phyloP scores from a whole-genome alignment of 78 protist species.

The Planoprotostelium fungivorum region DNA sequence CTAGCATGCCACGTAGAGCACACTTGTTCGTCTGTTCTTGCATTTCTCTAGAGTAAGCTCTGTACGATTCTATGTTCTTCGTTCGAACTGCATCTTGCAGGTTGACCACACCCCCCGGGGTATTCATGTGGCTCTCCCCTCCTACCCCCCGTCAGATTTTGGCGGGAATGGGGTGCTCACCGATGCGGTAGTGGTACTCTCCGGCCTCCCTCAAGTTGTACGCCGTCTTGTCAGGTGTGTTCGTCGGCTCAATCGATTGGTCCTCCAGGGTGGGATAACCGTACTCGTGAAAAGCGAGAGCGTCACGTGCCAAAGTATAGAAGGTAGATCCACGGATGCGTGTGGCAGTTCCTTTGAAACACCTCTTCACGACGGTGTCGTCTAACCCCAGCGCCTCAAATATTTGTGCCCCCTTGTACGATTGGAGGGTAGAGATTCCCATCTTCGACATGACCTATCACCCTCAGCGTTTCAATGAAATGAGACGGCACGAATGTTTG shows the following conservation, averaged over 20 bases:
- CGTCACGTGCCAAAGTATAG: constrained; percentile 40
- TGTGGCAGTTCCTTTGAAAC: constrained; percentile 70
- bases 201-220: neutral
- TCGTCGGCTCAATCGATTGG: constrained; percentile 3
- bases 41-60: neutral
- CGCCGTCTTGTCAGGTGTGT: neutral
- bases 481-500: neutral
- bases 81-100: constrained; percentile 49
- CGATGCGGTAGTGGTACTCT: neutral
- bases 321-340: constrained; percentile 70
- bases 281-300: constrained; percentile 21
- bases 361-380: constrained; percentile 44
- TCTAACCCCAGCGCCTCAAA: constrained; percentile 89
- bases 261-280: constrained; percentile 1
- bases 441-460: constrained; percentile 73
- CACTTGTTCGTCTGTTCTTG: constrained; percentile 11
- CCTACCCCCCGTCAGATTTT: constrained; percentile 14
- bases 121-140: constrained; percentile 64
- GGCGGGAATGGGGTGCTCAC: neutral
- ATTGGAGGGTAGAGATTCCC: constrained; percentile 82
- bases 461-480: constrained; percentile 26
- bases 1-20: constrained; percentile 61
- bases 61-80: constrained; percentile 43
- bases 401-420: constrained; percentile 87
- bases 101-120: constrained; percentile 38